These are phyloP conservation scores for Austroboletus niveus DNA, from an alignment of 1,284 basidiomycete species.

Conservation along the genomic window DNA sequence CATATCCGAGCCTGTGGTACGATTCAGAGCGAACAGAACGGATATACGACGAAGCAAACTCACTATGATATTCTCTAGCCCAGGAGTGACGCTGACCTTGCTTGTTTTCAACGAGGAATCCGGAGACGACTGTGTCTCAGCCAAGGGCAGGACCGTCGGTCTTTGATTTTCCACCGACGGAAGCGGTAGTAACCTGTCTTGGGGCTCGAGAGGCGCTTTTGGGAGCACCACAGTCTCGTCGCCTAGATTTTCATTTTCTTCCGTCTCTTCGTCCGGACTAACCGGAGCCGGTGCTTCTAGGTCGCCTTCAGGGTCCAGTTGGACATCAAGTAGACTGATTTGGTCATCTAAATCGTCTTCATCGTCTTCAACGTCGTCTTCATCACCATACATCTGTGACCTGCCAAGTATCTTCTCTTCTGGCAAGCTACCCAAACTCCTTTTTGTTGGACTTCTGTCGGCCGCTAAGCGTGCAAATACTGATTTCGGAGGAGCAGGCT, in stretches of 20 bases:
- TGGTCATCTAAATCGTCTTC: slow-evolving; percentile 11
- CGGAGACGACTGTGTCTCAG: slow-evolving; percentile 7
- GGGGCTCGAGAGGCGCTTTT: slow-evolving; percentile 13
- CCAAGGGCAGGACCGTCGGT: neutral
- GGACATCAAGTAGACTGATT: slow-evolving; percentile 11
- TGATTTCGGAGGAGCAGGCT: slow-evolving; percentile 32
- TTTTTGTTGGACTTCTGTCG: slow-evolving; percentile 9
- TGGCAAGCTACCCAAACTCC: slow-evolving; percentile 2
- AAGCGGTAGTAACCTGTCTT: slow-evolving; percentile 8
- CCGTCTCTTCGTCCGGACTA: slow-evolving; percentile 11
- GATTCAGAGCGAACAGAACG: neutral
- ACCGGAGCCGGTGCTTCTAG: neutral
- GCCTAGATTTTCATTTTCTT: slow-evolving; percentile 16
- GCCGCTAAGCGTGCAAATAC: slow-evolving; percentile 27
- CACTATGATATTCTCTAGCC: slow-evolving; percentile 62
- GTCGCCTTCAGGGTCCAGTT: slow-evolving; percentile 6
- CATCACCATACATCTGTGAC: neutral
- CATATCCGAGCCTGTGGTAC: slow-evolving; percentile 60
- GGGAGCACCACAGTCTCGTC: slow-evolving; percentile 36
- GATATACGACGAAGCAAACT: slow-evolving; percentile 21
- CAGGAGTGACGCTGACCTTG: slow-evolving; percentile 47
- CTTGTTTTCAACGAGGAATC: slow-evolving; percentile 22
- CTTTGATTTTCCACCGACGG: slow-evolving; percentile 2
- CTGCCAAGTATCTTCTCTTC: slow-evolving; percentile 9
- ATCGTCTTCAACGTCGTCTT: neutral